A percentile compares a stretch with the other conserved stretches of the same genome.
These are phyloP conservation scores for Raphanus raphanistrum DNA, from an alignment of 345 rosid species.

Conservation along the genomic window DNA sequence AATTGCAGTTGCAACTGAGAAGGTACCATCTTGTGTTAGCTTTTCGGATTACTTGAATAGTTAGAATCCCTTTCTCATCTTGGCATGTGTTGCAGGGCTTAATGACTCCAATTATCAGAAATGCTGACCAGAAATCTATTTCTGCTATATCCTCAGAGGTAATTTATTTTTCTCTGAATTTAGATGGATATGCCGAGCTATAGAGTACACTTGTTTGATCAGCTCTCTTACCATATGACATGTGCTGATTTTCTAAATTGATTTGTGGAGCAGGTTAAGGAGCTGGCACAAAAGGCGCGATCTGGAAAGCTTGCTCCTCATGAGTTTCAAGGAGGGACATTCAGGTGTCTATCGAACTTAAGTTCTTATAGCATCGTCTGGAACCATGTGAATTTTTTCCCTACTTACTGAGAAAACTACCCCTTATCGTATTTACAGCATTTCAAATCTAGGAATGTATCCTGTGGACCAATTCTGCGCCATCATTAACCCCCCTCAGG, in stretches of 20 bases:
- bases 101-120: slow-evolving; percentile 90
- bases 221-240: neutral
- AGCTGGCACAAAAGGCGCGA: slow-evolving; percentile 92
- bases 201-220: slow-evolving; percentile 15
- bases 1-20: slow-evolving; percentile 96
- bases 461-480: slow-evolving; percentile 94
- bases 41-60: slow-evolving; percentile 12
- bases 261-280: slow-evolving; percentile 63
- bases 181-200: slow-evolving; percentile 1
- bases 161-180: slow-evolving; percentile 9
- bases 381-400: neutral
- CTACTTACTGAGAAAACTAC: slow-evolving; percentile 11
- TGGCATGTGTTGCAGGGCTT: slow-evolving; percentile 65
- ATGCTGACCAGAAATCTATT: slow-evolving; percentile 93
- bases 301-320: slow-evolving; percentile 85
- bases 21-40: slow-evolving; percentile 50
- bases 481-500: slow-evolving; percentile 98
- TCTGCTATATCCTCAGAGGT: slow-evolving; percentile 88
- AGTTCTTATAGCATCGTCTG: slow-evolving; percentile 14
- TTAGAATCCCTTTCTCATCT: slow-evolving; percentile 21
- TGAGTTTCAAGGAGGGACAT: slow-evolving; percentile 97
- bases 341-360: slow-evolving; percentile 53
- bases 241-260: neutral
- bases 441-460: slow-evolving; percentile 98
- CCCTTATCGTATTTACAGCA: slow-evolving; percentile 57